Conservation (phyloP, 2,329 filamentous ascomycete genomes). For the Phoma sp. region DNA sequence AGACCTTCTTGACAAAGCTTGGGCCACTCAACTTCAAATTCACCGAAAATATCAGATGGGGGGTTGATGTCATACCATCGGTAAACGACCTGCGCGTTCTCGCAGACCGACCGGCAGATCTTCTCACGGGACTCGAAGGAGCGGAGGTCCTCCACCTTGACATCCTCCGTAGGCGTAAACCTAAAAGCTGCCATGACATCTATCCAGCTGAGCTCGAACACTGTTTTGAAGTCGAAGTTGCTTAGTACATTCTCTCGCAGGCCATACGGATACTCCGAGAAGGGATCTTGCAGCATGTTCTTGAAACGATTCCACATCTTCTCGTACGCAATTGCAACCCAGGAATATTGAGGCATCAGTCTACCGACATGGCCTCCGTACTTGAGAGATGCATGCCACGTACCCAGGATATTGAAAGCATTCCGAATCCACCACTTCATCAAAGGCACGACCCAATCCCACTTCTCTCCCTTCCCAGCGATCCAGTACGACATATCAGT, state of each 20-base stretch:
- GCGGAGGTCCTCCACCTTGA: too few species aligned
- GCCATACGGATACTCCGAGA: conserved; percentile 3
- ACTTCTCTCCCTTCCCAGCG: not conserved
- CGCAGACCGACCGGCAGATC: too few species aligned
- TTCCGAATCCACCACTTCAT: not conserved
- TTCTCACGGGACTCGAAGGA: too few species aligned
- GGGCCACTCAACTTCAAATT: too few species aligned
- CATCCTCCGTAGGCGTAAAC: too few species aligned
- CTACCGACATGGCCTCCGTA: too few species aligned
- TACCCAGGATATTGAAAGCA: not conserved
- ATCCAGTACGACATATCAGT: too few species aligned
- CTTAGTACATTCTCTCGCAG: not conserved
- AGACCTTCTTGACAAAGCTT: too few species aligned
- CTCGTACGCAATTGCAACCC: not conserved
- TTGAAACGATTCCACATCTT: not conserved
- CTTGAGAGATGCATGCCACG: not conserved
- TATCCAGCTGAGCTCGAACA: not conserved
- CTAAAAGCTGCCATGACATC: too few species aligned
- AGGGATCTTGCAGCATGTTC: not conserved
- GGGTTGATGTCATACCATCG: too few species aligned
- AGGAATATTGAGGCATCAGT: not conserved
- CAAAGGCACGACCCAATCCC: not conserved
- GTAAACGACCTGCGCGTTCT: too few species aligned
- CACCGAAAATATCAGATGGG: too few species aligned
- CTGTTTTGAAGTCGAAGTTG: not conserved